phyloP scores from a whole-genome alignment of 352 stramenopile genomes.

The Elongisporangium anandrum region DNA sequence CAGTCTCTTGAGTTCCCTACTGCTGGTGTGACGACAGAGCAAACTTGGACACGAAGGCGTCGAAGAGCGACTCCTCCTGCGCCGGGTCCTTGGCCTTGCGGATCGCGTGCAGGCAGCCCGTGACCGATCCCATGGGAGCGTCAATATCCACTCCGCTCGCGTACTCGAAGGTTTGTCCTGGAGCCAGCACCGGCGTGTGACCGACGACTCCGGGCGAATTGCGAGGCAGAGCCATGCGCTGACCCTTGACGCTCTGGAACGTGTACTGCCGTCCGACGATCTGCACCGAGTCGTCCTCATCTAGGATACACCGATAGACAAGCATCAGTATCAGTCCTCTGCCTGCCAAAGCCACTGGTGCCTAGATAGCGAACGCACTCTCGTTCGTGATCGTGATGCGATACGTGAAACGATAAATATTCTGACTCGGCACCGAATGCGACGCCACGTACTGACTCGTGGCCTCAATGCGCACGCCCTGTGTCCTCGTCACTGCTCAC shows the following conservation, averaged over 20 bases:
- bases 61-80: conserved; percentile 42
- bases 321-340: background rate
- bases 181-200: conserved; percentile 50
- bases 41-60: conserved; percentile 70
- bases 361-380: conserved; percentile 22
- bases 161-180: conserved; percentile 78
- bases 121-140: conserved; percentile 47
- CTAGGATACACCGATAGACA: conserved; percentile 16
- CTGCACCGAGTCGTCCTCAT: conserved; percentile 43
- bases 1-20: background rate
- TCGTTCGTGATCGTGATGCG: conserved; percentile 76
- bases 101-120: conserved; percentile 61
- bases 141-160: conserved; percentile 76
- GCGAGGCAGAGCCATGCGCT: conserved; percentile 49
- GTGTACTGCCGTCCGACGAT: conserved; percentile 75
- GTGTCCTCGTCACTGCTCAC: conserved; percentile 61
- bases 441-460: conserved; percentile 65
- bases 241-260: conserved; percentile 65
- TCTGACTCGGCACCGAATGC: conserved; percentile 41
- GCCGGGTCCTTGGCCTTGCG: conserved; percentile 16
- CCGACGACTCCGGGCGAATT: conserved; percentile 72
- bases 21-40: conserved; percentile 29
- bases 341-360: background rate
- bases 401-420: conserved; percentile 74
- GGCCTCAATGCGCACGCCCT: conserved; percentile 64